Conservation (phyloP, 2,329 filamentous ascomycete species). For the Neofusicoccum sp. region DNA sequence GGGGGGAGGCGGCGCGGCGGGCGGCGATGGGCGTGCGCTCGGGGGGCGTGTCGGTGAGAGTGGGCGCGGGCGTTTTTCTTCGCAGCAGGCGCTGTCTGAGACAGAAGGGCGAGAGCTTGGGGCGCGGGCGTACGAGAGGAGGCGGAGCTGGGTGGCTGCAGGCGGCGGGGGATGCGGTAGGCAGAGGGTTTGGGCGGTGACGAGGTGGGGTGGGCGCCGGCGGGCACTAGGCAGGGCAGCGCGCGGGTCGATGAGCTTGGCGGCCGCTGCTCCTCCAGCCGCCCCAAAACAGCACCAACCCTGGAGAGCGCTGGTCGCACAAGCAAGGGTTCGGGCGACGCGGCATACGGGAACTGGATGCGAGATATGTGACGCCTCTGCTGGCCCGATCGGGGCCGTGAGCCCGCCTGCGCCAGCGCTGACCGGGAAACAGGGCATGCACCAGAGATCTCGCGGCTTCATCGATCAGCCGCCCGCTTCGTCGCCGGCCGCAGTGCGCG, state of each 20-base stretch:
- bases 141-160: neutral
- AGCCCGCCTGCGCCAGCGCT: neutral
- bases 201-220: slow-evolving; percentile 14
- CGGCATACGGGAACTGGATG: slow-evolving; percentile 19
- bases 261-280: neutral
- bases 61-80: slow-evolving; percentile 15
- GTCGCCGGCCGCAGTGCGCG: slow-evolving; percentile 7
- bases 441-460: slow-evolving; percentile 1
- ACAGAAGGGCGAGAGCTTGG: neutral
- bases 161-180: neutral
- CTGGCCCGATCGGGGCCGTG: neutral
- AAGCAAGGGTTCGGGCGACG: slow-evolving; percentile 32
- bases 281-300: slow-evolving; percentile 6
- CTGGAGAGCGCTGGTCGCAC: slow-evolving; percentile 26
- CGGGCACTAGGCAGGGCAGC: slow-evolving; percentile 1
- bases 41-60: neutral
- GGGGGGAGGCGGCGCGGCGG: neutral
- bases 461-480: slow-evolving; percentile 1
- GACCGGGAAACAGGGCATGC: slow-evolving; percentile 15
- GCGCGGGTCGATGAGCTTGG: slow-evolving; percentile 3
- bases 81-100: slow-evolving; percentile 4
- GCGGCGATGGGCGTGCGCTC: neutral
- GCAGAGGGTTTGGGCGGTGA: slow-evolving; percentile 11
- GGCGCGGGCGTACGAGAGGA: slow-evolving; percentile 14
- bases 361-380: slow-evolving; percentile 12